Base-by-base conservation (phyloP, 768 basidiomycete species). In the Butyriboletus loyo region DNA sequence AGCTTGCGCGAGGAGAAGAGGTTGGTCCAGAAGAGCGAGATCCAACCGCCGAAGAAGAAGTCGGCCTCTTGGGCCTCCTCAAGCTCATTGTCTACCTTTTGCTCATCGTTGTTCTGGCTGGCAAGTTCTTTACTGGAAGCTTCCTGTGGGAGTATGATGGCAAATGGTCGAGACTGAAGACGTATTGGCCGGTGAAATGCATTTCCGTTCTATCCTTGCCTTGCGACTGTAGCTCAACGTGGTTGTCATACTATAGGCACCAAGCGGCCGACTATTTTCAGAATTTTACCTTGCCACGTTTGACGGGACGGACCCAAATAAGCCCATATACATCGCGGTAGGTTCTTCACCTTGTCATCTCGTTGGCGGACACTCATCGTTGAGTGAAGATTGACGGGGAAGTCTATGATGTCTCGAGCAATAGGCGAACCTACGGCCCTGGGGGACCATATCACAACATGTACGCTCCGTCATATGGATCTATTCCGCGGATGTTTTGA, bases 341-440 rank as follows among this genome's bases (percentile, higher is more conserved):
- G 66, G 85, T 7, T 52, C 55, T 52, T 47, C 58, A 36, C 54
- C 50, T 59, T 62, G 40, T 47, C 15, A 28, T 42, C 14, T 36
- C 21, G 34, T 55, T 35, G 7, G 8, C 38, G 36, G 25, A 35
- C 37, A 41, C 56, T 53, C 45, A 61, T 45, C 22, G 55, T 22
- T 39, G 60, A 50, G 55, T 62, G 40, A 66, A 92, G 91, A 88
- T 98, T 66, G 91, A 93, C 65, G 89, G 90, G 13, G 88, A 89
- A 47, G 92, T 98, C 8, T 98, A 85, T 71, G 95, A 98, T 64
- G 95, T 98, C 47, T 82, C 86, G n/a, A 78, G 79, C 55, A 85
- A 84, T 59, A 75, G 77, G 53, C 77, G 87, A 21, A 77, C 80
- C 10, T 98, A 98, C 68, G 92, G 94, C 46, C 88, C 86, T 35